These are phyloP conservation scores for Strigomonas culicis DNA, from an alignment of 208 protist genomes.

Conservation along the genomic window DNA sequence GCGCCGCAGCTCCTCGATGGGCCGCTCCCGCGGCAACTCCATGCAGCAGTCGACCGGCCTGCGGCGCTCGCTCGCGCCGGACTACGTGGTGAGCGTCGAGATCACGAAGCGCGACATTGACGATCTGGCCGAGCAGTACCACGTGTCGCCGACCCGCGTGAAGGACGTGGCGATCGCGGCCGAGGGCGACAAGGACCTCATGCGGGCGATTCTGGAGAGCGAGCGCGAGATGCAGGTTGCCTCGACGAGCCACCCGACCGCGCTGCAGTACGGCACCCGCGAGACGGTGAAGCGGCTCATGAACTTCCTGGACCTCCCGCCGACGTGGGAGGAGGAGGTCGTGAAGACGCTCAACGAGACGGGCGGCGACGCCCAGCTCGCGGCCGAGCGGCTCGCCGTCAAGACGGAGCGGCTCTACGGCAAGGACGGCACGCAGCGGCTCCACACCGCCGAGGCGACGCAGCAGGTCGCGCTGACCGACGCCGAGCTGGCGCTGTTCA, in stretches of 20 bases:
- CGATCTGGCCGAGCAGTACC: conserved; percentile 32
- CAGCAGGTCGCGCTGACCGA: no score
- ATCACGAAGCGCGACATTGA: conserved; percentile 53
- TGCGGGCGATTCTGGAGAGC: conserved; percentile 49
- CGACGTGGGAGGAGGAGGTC: conserved; percentile 47
- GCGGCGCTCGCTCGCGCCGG: conserved; percentile 13
- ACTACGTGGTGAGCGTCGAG: conserved; percentile 17
- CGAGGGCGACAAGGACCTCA: conserved; percentile 56
- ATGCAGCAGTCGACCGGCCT: conserved; percentile 2
- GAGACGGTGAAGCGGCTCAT: conserved; percentile 58
- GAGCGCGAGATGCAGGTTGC: conserved; percentile 29
- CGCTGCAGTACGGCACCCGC: conserved; percentile 49
- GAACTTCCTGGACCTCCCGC: conserved; percentile 39
- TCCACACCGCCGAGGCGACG: no score
- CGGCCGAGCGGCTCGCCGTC: conserved; percentile 21
- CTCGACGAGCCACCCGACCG: conserved; percentile 14
- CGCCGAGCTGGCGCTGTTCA: no score
- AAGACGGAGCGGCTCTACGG: conserved; percentile 35
- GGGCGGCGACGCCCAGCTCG: conserved; percentile 55
- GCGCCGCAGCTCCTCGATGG: background rate
- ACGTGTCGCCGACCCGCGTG: conserved; percentile 35
- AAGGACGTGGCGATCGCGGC: conserved; percentile 55
- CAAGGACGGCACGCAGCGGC: no score
- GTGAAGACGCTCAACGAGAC: conserved; percentile 58
- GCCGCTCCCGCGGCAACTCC: conserved; percentile 1